These are phyloP conservation scores for Myxozyma lipomycoides DNA, from an alignment of 805 yeast genomes.

Conservation along the genomic window DNA sequence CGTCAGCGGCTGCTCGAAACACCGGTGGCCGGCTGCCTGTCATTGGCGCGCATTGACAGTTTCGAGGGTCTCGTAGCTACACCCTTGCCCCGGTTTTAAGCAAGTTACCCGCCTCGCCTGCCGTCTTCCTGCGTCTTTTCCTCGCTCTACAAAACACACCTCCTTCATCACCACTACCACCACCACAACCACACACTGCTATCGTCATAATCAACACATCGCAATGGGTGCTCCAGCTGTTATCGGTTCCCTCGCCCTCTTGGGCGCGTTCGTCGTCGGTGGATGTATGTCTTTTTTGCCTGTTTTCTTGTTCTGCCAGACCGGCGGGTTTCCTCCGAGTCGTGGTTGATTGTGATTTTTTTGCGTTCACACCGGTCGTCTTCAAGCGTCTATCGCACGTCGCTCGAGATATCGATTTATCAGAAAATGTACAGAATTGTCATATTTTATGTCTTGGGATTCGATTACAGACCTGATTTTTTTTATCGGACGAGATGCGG, in stretches of 20 bases:
- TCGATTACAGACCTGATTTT: no score
- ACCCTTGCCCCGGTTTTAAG: no score
- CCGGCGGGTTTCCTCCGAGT: background rate
- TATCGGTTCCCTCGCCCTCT: constrained; percentile 33
- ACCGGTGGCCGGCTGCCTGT: background rate
- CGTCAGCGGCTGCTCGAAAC: no score
- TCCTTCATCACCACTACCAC: background rate
- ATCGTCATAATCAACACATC: background rate
- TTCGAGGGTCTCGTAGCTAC: background rate
- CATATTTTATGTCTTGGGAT: no score
- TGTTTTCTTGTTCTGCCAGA: constrained; percentile 3
- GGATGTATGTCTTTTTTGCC: constrained; percentile 35
- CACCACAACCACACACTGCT: background rate
- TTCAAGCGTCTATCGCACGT: no score
- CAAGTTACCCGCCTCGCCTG: no score
- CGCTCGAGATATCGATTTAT: no score
- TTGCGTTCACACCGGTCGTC: no score
- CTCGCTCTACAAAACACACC: background rate
- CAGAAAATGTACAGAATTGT: no score
- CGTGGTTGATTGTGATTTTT: no score
- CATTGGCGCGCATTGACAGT: no score
- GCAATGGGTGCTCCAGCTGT: constrained; percentile 30
- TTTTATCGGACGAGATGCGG: no score
- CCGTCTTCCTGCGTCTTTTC: background rate
- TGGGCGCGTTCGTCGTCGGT: constrained; percentile 39